Base-by-base conservation (phyloP, 1,284 basidiomycete genomes). In the Sporisorium graminicola region DNA sequence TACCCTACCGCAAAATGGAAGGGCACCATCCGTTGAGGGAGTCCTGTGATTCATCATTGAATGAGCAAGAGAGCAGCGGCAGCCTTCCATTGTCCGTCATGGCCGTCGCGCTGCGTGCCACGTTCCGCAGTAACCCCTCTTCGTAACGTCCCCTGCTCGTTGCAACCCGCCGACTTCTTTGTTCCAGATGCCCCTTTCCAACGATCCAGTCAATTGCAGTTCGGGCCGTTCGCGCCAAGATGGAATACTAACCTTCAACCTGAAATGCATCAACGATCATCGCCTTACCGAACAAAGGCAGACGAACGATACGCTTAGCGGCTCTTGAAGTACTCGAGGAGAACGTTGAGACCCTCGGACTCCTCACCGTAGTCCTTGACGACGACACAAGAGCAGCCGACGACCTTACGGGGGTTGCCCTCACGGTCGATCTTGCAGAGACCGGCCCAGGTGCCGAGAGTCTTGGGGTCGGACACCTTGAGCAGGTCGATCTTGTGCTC, bases 401-500 rank as follows among this genome's bases (percentile, higher is more conserved):
- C 84, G 86, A 98, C 90, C 91, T 98, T 98, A 87, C 96, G 90
- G 65, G 96, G 93, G 89, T 98, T 98, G 84, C 96, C 96, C 89
- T 99, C 96, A 85, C 94, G 91, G 89, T 98, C 95, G 87, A 98
- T 97, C 83, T 86, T 86, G 91, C 95, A 98, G 77, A 99, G 91
- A 87, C 96, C 96, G 84, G 94, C 95, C 96, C 96, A 98, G 85
- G 84, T 85, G 44, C 95, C 96, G 85, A 99, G 92, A 81, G 96
- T 91, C 90, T 99, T 99, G 86, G 94, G 93, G 88, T 98, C 96
- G 59, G 89, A 89, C 86, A 99, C 94, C 89, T 98, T 98, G 92
- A 98, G 98, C 80, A 98, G 89, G 90, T 96, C 95, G 89, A 98
- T 98, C 88, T 95, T 95, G 91, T 98, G 94, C 90, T 98, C 95